phyloP scores from a whole-genome alignment of 2,329 filamentous ascomycete genomes.

The Diaporthe ampelina region DNA sequence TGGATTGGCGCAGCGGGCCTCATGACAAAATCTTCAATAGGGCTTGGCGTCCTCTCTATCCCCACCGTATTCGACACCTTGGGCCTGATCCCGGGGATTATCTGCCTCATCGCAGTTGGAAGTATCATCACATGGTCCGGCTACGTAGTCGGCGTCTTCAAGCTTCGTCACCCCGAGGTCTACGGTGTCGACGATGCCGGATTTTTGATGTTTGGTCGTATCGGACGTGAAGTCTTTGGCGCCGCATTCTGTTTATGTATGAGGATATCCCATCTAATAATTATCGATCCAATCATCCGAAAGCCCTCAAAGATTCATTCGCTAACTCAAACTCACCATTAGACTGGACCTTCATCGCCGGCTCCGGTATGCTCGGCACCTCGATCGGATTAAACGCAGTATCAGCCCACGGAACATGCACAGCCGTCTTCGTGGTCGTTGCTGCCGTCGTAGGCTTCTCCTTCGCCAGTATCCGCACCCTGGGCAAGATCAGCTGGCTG shows the following conservation, averaged over 20 bases:
- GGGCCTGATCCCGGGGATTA: slow-evolving; percentile 6
- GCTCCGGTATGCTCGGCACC: slow-evolving; percentile 43
- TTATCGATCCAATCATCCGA: not conserved
- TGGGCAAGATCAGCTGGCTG: slow-evolving; percentile 42
- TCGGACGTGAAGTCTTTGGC: slow-evolving; percentile 14
- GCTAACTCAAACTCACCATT: slow-evolving; percentile 32
- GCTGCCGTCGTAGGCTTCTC: slow-evolving; percentile 45
- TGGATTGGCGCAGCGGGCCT: slow-evolving; percentile 17
- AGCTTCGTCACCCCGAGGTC: slow-evolving; percentile 4
- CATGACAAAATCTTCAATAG: slow-evolving; percentile 20
- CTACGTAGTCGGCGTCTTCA: slow-evolving; percentile 12
- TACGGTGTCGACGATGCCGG: slow-evolving; percentile 22
- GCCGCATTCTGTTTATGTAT: slow-evolving; percentile 16
- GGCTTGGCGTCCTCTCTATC: slow-evolving; percentile 13
- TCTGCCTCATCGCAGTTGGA: not conserved
- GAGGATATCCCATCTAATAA: too few relatives aligned
- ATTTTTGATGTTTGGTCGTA: slow-evolving; percentile 1
- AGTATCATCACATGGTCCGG: slow-evolving; percentile 21
- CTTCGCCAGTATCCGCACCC: slow-evolving; percentile 45
- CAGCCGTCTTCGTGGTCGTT: slow-evolving; percentile 47
- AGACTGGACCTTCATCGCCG: slow-evolving; percentile 45
- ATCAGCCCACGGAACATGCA: slow-evolving; percentile 47
- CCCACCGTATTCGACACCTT: slow-evolving; percentile 27
- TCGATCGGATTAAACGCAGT: slow-evolving; percentile 48
- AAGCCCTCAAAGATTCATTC: too few relatives aligned